Evolutionary conservation across 805 yeast species (phyloP), one percentile per base, ranked within the genome.

Genomic region (Danielia oregonensis): DNA sequence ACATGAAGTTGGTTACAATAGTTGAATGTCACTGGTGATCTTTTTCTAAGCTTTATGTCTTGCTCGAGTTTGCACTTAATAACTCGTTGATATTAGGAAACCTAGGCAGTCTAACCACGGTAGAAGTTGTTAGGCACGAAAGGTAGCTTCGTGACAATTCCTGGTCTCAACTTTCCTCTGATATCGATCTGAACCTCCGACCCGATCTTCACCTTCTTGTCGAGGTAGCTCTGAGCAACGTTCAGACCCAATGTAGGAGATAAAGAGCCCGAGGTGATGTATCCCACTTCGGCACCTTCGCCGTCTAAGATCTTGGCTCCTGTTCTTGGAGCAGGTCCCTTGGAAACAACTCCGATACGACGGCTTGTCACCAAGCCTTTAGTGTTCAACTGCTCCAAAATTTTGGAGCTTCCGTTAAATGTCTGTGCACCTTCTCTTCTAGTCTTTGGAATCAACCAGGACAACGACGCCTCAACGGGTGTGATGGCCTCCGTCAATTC

Each of bases 311-410:
- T 74, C 48, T 76, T 77, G 46, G 76, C 68, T 7, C 85, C 87
- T 17, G 81, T 82, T 61, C 98, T 79, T 21, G 97, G 96, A 2
- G 98, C 87, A 8, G 97, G 97, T 1, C 97, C 97, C 44, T 71
- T 73, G 6, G 82, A 76, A 9, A 62, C 58, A 49, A 84, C 70
- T 2, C 97, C 97, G 10, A 87, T 83, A 53, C 98, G 79, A 38
- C 70, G 62, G 18, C 40, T 44, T 32, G 77, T 70, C 17, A 77
- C 76, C 24, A 67, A 58, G 3, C 70, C 59, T 57, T 87, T 86
- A 44, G 85, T 80, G 29, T 71, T 67, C 35, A 93, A 56, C 60
- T 89, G 96, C 4, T 66, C 63, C 40, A 86, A 65, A 35, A 93
- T 85, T 49, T 65, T 76, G 9, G 69, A 65, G 25, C 81, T 71